Conservation (phyloP, 441 rosid species). For the Biscutella auriculata region DNA sequence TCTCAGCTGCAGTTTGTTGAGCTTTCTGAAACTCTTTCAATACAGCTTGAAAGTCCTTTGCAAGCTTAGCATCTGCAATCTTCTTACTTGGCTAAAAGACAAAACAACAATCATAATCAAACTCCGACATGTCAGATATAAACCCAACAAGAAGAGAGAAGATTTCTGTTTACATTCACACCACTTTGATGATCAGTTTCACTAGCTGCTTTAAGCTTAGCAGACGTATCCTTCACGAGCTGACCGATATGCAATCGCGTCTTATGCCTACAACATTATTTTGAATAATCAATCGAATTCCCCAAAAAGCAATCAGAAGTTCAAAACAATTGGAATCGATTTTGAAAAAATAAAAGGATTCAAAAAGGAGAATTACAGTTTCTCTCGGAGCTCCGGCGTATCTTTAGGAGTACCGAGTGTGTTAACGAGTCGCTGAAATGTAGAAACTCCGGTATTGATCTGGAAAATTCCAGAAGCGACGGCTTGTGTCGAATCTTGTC, state of each 20-base stretch:
- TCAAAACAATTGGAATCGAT: background rate
- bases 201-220: constrained; percentile 87
- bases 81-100: constrained; percentile 69
- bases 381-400: constrained; percentile 85
- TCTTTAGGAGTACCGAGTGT: constrained; percentile 94
- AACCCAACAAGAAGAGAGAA: background rate
- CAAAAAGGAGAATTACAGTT: constrained; percentile 43
- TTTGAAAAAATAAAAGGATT: background rate
- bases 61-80: constrained; percentile 89
- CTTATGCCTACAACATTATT: constrained; percentile 42
- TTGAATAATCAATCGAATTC: background rate
- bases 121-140: background rate
- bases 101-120: constrained; percentile 5
- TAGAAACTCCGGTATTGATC: constrained; percentile 85
- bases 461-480: constrained; percentile 89
- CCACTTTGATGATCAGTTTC: constrained; percentile 64
- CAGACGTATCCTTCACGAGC: constrained; percentile 87
- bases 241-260: constrained; percentile 72
- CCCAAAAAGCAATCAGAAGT: background rate
- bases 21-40: constrained; percentile 92
- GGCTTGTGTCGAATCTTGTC: constrained; percentile 73
- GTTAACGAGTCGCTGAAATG: constrained; percentile 79
- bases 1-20: constrained; percentile 79
- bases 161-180: constrained; percentile 41
- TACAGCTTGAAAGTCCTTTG: constrained; percentile 88